phyloP scores from a whole-genome alignment of 352 stramenopile species.

The Globisporangium iwayamae region DNA sequence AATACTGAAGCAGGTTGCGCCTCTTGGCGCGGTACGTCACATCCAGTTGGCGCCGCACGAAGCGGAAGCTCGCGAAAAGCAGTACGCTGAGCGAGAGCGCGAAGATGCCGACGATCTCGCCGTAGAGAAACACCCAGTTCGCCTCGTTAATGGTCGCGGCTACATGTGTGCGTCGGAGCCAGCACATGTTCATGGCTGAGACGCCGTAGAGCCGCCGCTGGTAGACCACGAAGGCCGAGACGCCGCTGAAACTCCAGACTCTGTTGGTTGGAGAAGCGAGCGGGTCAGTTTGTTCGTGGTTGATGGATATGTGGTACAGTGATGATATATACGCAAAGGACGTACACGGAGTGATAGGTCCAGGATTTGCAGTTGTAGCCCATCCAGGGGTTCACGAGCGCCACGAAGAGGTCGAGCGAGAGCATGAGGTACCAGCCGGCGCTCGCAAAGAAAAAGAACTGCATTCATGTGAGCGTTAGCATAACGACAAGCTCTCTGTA shows the following conservation, averaged over 20 bases:
- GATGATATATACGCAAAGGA: background rate
- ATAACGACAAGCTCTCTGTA: background rate
- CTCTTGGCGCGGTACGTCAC: constrained; percentile 83
- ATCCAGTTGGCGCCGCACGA: constrained; percentile 77
- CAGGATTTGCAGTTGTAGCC: constrained; percentile 84
- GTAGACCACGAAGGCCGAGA: constrained; percentile 57
- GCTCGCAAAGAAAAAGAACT: constrained; percentile 76
- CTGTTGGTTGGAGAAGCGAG: constrained; percentile 20
- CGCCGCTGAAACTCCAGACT: constrained; percentile 67
- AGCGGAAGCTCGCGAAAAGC: constrained; percentile 82
- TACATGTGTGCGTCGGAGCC: constrained; percentile 50
- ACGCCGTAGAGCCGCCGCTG: constrained; percentile 59
- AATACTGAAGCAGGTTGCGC: constrained; percentile 82
- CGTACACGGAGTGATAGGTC: constrained; percentile 80
- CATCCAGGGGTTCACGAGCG: constrained; percentile 87
- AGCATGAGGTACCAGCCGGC: constrained; percentile 85
- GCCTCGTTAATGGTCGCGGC: constrained; percentile 45
- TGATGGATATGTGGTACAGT: background rate
- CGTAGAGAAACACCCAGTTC: constrained; percentile 71
- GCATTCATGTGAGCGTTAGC: background rate
- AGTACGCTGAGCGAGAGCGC: constrained; percentile 64
- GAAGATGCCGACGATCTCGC: constrained; percentile 44
- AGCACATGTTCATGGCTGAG: constrained; percentile 75
- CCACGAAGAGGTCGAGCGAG: constrained; percentile 76
- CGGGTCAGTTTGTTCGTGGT: background rate